Base-by-base conservation (phyloP, 2,329 filamentous ascomycete species). In the Pyricularia grisea region DNA sequence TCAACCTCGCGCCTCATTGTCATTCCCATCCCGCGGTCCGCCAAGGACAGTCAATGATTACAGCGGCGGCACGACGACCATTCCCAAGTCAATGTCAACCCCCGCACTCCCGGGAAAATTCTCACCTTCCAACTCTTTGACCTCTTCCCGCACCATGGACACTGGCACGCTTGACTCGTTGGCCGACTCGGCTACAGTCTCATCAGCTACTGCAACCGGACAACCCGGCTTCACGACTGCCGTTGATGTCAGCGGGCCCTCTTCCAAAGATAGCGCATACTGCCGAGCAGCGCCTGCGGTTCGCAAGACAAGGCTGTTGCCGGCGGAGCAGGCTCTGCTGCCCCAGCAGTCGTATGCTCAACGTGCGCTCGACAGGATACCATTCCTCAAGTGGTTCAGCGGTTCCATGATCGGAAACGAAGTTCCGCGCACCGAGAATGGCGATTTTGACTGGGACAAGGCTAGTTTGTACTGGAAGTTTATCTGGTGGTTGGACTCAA, bases 391-490 rank as follows among this genome's bases (percentile, higher is more conserved):
- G 73, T 93, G 90, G 88, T 90, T 93, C 75, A 88, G 87, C 65
- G 88, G 81, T 72, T 88, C 81, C 74, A 88, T 94, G 78, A 93
- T 94, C 74, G 92, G 92, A 6, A 88, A 88, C 75, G 85, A 90
- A 76, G 88, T 94, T 58, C 92, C 92, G 9, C 84, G 90, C 61
- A 90, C 85, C 68, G 90, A 93, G 68, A 82, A 85, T 63, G 92
- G 92, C 69, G 88, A 88, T 61, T 94, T 97, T 73, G 94, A 97
- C 78, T 91, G 89, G 82, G 86, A 87, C 61, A 81, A 81, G 65
- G 88, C 88, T 12, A 90, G 87, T 70, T 77, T 90, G 71, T 90
- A 90, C 79, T 90, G 88, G 88, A 87, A 86, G 77, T 74, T 90
- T 63, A 86, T 90, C 73, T 90, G 85, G 80, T 88, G 83, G 80